phyloP scores from a whole-genome alignment of 192 early-diverging fungal genomes.

The Funneliformis geosporum region DNA sequence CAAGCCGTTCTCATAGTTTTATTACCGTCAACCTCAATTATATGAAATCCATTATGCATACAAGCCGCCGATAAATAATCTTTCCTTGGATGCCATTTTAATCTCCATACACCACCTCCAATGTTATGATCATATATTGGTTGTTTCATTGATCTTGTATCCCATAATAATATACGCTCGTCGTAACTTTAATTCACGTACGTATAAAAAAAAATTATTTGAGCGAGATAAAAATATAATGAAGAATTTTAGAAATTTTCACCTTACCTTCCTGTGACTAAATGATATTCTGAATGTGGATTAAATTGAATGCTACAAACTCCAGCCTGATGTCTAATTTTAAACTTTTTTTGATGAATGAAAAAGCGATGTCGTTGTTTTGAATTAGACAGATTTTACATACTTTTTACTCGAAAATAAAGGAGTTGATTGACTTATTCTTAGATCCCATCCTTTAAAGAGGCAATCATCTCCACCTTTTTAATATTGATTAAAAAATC shows the following conservation, averaged over 20 bases:
- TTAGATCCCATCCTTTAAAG: conserved; percentile 87
- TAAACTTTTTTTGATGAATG: not conserved
- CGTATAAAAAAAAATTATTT: too few relatives aligned
- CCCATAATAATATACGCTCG: conserved; percentile 88
- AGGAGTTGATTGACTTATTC: conserved; percentile 54
- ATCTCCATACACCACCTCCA: conserved; percentile 91
- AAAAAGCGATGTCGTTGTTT: not conserved
- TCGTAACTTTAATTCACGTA: conserved; percentile 87
- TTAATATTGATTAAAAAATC: not conserved
- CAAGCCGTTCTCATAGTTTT: conserved; percentile 28
- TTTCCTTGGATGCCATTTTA: conserved; percentile 89
- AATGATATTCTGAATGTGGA: conserved; percentile 71
- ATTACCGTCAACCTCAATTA: conserved; percentile 58
- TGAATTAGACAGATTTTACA: conserved; percentile 8
- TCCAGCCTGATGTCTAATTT: conserved; percentile 76
- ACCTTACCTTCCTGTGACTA: conserved; percentile 81
- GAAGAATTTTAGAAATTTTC: not conserved
- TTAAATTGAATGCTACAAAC: conserved; percentile 89
- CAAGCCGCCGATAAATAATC: conserved; percentile 71
- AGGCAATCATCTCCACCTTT: conserved; percentile 86
- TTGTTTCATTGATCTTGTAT: conserved; percentile 77
- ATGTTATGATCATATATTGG: conserved; percentile 69
- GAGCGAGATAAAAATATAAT: too few relatives aligned
- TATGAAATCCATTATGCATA: conserved; percentile 92
- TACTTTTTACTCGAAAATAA: conserved; percentile 65